Conservation (phyloP, 2,329 filamentous ascomycete species). For the Fusarium tupiense region DNA sequence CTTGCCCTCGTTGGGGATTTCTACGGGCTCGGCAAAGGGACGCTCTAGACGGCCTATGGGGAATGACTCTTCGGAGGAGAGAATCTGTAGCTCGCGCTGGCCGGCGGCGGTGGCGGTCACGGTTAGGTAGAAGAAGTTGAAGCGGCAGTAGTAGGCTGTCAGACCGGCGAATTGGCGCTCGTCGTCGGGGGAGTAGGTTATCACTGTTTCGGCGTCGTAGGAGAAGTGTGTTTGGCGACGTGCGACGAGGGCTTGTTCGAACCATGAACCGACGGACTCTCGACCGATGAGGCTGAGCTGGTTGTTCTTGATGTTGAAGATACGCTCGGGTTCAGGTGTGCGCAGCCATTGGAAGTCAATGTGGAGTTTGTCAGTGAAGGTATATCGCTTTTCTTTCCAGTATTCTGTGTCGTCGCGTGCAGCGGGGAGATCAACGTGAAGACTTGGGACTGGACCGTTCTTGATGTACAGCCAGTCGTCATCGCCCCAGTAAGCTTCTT, state of each 20-base stretch:
- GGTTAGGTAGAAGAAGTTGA: constrained; percentile 72
- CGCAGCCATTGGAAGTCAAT: constrained; percentile 68
- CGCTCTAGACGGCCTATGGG: constrained; percentile 59
- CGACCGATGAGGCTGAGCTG: constrained; percentile 61
- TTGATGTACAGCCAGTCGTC: constrained; percentile 73
- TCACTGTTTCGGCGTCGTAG: constrained; percentile 66
- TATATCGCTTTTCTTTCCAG: constrained; percentile 61
- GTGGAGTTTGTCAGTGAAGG: constrained; percentile 57
- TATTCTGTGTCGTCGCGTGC: constrained; percentile 58
- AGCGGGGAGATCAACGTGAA: constrained; percentile 62
- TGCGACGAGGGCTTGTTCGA: constrained; percentile 66
- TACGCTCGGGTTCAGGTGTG: constrained; percentile 64
- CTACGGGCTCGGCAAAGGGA: constrained; percentile 55
- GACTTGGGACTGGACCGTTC: constrained; percentile 63
- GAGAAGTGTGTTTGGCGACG: constrained; percentile 68
- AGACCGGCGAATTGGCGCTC: constrained; percentile 70
- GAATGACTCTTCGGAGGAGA: constrained; percentile 66
- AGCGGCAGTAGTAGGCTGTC: constrained; percentile 70
- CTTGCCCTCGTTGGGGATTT: constrained; percentile 64
- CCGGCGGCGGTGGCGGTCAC: constrained; percentile 67
- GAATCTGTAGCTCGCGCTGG: constrained; percentile 65
- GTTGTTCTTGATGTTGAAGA: constrained; percentile 54
- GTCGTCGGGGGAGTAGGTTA: constrained; percentile 64
- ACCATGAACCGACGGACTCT: constrained; percentile 66
- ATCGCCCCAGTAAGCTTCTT: constrained; percentile 66